Base-by-base conservation (phyloP, 345 rosid species). In the Moricandia arvensis region DNA sequence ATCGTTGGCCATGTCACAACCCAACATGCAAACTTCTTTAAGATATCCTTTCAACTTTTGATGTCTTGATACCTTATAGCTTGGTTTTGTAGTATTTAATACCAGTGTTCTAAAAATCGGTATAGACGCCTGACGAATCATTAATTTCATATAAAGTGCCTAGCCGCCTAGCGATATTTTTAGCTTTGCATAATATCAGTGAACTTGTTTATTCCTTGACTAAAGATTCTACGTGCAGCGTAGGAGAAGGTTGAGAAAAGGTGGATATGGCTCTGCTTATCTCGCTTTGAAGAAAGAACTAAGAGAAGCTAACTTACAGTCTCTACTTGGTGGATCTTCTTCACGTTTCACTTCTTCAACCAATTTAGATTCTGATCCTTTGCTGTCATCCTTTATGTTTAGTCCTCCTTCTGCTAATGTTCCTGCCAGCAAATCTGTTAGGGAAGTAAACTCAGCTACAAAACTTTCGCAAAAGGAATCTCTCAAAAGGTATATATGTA, bases 321-420 rank as follows among this genome's bases (percentile, higher is more conserved):
- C 95, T 61, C 87, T 88, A 75, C 85, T 82, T n/a, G 88, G 87
- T 47, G 95, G 93, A 55, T 86, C 97, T 12, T 86, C 97, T 12
- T 82, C 87, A 4, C 74, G 37, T 72, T 63, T 83, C 57, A 59
- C 82, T 78, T 82, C 90, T 35, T 77, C 91, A 18, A 79, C 86
- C 55, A 87, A 74, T 69, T 63, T 85, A 38, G 94, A 88, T 38
- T 83, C 91, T 37, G 95, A 93, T 82, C 87, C 90, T 1, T 71
- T 93, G 80, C 54, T 93, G 47, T 87, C 95, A 0, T 87, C 95
- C 0, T 89, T 93, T 75, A 85, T 90, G 77, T 80, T 75, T 15
- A 87, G 43, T 34, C 11, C 78, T 31, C 74, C 78, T 62, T 38
- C 60, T 4, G 2, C 7, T 37, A 37, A 37, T 37, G 41, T 8